A percentile compares a stretch with the other conserved stretches of the same genome.
These are phyloP conservation scores for Strigomonas culicis DNA, from an alignment of 208 protist species.

Conservation along the genomic window DNA sequence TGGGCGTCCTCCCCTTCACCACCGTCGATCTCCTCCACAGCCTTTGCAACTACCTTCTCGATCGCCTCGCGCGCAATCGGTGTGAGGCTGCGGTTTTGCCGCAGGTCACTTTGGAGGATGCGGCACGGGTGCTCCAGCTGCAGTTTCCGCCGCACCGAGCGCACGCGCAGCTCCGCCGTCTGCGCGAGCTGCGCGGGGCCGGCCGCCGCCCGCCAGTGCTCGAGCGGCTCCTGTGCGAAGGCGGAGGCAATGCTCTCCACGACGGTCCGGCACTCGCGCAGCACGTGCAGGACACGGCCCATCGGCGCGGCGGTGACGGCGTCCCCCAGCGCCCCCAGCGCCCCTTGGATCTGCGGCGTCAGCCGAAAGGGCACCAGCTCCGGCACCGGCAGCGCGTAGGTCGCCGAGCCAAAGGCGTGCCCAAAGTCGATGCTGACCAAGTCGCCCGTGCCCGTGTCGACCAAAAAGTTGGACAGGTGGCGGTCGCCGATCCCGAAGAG, in stretches of 20 bases:
- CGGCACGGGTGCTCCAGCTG: constrained; percentile 23
- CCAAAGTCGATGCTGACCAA: constrained; percentile 95
- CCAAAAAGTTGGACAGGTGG: constrained; percentile 91
- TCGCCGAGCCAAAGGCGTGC: constrained; percentile 91
- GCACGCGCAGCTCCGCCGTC: constrained; percentile 12
- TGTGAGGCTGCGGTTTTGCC: not conserved
- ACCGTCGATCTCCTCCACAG: not conserved
- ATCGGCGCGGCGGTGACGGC: constrained; percentile 55
- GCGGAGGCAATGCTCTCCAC: constrained; percentile 83
- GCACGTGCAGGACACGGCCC: constrained; percentile 35
- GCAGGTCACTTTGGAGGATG: constrained; percentile 11
- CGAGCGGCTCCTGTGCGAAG: constrained; percentile 89
- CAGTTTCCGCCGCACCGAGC: constrained; percentile 27
- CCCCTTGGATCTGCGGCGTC: constrained; percentile 71
- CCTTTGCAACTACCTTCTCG: not conserved
- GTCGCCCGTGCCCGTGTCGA: constrained; percentile 56
- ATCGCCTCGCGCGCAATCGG: not conserved
- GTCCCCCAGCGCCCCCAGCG: constrained; percentile 70
- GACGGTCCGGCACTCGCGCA: constrained; percentile 42
- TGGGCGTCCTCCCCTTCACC: not conserved
- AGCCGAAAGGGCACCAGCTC: constrained; percentile 95
- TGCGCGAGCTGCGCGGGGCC: not conserved
- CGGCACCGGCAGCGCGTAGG: constrained; percentile 76
- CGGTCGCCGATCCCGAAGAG: constrained; percentile 93
- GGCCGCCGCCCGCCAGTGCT: constrained; percentile 37